phyloP scores from a whole-genome alignment of 148 eudicot genomes.

The Cornus kousa region DNA sequence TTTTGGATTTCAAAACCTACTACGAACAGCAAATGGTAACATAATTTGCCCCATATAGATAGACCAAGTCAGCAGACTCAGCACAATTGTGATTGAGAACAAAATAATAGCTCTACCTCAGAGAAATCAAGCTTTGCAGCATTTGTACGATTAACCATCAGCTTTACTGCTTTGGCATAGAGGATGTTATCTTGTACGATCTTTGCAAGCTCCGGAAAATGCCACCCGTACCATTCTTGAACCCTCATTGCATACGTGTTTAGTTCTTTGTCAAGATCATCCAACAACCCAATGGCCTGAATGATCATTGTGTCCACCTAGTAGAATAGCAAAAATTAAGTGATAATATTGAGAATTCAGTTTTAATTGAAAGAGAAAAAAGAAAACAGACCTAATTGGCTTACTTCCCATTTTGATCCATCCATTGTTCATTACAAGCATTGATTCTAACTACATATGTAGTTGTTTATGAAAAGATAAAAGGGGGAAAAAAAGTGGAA shows the following conservation, averaged over 20 bases:
- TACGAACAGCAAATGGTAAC: not conserved
- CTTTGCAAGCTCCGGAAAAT: constrained; percentile 96
- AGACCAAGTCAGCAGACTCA: not conserved
- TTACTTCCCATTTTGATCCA: not conserved
- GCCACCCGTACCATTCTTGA: constrained; percentile 99
- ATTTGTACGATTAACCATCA: constrained; percentile 76
- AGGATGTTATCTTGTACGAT: constrained; percentile 84
- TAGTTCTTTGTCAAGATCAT: constrained; percentile 95
- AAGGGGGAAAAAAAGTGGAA: not conserved
- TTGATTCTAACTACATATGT: too few species aligned
- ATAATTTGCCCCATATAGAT: not conserved
- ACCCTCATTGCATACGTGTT: constrained; percentile 99
- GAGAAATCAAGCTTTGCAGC: constrained; percentile 93
- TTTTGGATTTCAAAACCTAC: too few species aligned
- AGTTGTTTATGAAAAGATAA: not conserved
- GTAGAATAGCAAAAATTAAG: constrained; percentile 1
- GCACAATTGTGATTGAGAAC: too few species aligned
- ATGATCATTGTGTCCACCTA: constrained; percentile 98
- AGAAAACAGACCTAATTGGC: not conserved
- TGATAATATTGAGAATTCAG: not conserved
- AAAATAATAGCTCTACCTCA: constrained; percentile 45
- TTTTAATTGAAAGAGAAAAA: not conserved
- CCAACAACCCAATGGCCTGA: constrained; percentile 96
- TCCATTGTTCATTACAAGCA: not conserved
- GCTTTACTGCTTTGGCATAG: constrained; percentile 82